Evolutionary conservation across 495 filamentous ascomycete genomes (phyloP).

Genomic region (Sordaria brevicollis): DNA sequence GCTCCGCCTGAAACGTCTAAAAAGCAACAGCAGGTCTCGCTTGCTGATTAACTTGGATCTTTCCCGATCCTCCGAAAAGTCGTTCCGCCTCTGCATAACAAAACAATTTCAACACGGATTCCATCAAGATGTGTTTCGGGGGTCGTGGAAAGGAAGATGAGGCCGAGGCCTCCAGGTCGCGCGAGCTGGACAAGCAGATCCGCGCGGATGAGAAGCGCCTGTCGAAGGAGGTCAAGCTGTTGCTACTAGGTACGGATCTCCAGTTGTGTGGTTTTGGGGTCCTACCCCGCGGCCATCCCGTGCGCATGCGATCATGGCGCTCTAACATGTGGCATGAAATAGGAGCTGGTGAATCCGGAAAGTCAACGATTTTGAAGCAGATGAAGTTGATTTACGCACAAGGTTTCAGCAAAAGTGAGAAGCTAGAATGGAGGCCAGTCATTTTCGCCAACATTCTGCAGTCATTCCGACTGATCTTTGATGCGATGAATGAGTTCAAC

Average conservation of each 20-base stretch:
- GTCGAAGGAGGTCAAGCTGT: slow-evolving; percentile 71
- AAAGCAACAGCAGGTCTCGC: background rate
- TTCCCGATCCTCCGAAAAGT: background rate
- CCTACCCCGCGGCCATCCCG: background rate
- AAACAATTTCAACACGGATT: background rate
- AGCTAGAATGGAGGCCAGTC: slow-evolving; percentile 85
- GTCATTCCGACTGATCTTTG: slow-evolving; percentile 79
- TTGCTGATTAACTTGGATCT: background rate
- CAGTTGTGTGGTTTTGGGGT: background rate
- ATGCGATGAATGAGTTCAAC: slow-evolving; percentile 82
- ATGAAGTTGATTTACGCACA: slow-evolving; percentile 97
- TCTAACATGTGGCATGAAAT: slow-evolving; percentile 3
- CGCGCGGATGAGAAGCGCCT: slow-evolving; percentile 73
- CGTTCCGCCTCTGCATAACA: background rate
- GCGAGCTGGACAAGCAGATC: slow-evolving; percentile 66
- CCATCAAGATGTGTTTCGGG: slow-evolving; percentile 53
- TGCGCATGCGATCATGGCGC: background rate
- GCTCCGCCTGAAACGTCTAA: background rate
- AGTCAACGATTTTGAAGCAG: slow-evolving; percentile 97
- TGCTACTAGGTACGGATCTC: slow-evolving; percentile 59
- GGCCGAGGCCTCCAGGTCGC: slow-evolving; percentile 39
- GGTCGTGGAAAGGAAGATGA: slow-evolving; percentile 39
- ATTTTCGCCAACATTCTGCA: slow-evolving; percentile 89
- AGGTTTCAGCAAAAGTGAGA: slow-evolving; percentile 84
- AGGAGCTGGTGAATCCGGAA: slow-evolving; percentile 97